A percentile compares a stretch with the other conserved stretches of the same genome.
phyloP scores from a whole-genome alignment of 257 asterid genomes.

The Solanum pinnatisectum region DNA sequence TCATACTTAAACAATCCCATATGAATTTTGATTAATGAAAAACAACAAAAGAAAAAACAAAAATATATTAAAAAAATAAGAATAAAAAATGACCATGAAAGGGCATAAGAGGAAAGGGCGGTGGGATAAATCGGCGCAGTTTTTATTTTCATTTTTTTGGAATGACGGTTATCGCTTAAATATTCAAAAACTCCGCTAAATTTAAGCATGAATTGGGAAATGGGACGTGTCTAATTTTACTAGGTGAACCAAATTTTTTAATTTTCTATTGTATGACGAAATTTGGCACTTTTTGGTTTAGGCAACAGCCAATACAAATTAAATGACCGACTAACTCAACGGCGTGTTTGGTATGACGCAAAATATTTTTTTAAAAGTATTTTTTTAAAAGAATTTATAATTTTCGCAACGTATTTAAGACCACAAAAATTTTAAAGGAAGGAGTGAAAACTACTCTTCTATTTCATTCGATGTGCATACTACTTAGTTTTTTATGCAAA shows the following conservation, averaged over 20 bases:
- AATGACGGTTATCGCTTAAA: not conserved
- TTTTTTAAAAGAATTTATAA: too few species aligned
- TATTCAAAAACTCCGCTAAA: not conserved
- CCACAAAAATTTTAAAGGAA: too few species aligned
- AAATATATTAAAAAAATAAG: not conserved
- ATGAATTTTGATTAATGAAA: not conserved
- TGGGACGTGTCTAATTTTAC: not conserved
- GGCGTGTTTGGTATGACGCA: too few species aligned
- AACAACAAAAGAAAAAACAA: too few species aligned
- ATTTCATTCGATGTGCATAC: too few species aligned
- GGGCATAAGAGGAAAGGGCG: not conserved
- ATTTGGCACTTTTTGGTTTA: not conserved
- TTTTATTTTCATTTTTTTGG: not conserved
- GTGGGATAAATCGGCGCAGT: not conserved
- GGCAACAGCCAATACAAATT: not conserved
- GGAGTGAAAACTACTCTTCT: too few species aligned
- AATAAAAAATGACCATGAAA: not conserved
- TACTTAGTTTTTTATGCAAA: too few species aligned
- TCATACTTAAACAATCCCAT: too few species aligned
- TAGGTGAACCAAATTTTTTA: not conserved
- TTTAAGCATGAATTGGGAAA: not conserved
- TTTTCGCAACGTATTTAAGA: too few species aligned
- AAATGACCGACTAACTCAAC: not conserved
- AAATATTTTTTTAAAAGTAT: too few species aligned
- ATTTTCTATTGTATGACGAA: not conserved